phyloP scores from a whole-genome alignment of 345 rosid genomes.

The Salix exigua region DNA sequence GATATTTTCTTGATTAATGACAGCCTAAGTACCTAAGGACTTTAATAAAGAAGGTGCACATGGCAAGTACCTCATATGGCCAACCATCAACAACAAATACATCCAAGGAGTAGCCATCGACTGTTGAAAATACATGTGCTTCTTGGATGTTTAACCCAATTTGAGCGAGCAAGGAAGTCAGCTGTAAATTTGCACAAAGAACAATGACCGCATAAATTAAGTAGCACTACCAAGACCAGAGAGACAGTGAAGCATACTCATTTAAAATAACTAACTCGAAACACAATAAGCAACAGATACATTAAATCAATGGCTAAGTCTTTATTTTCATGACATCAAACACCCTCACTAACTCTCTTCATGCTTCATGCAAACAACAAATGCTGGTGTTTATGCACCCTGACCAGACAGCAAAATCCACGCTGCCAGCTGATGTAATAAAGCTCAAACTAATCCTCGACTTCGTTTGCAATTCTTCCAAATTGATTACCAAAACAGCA shows the following conservation, averaged over 20 bases:
- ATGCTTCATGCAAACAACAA: background rate
- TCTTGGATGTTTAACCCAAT: conserved; percentile 95
- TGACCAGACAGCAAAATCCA: background rate
- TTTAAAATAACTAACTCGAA: background rate
- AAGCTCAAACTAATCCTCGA: background rate
- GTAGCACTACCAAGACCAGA: background rate
- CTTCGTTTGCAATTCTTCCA: background rate
- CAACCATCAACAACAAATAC: conserved; percentile 99
- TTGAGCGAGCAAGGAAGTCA: conserved; percentile 85
- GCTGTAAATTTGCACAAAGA: conserved; percentile 42
- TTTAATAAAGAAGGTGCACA: background rate
- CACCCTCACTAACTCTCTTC: background rate
- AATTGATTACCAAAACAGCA: conserved; percentile 4
- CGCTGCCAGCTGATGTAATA: background rate
- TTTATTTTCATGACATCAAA: background rate
- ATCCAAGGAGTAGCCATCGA: conserved; percentile 89
- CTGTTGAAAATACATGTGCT: conserved; percentile 95
- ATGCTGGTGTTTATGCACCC: background rate
- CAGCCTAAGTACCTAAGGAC: background rate
- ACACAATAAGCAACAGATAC: background rate
- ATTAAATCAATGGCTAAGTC: background rate
- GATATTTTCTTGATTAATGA: conserved; percentile 1
- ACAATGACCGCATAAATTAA: conserved; percentile 11
- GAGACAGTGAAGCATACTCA: background rate
- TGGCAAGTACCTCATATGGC: conserved; percentile 80